Evolutionary conservation across 2,329 filamentous ascomycete genomes (phyloP).

Genomic region (Fusarium sp.): DNA sequence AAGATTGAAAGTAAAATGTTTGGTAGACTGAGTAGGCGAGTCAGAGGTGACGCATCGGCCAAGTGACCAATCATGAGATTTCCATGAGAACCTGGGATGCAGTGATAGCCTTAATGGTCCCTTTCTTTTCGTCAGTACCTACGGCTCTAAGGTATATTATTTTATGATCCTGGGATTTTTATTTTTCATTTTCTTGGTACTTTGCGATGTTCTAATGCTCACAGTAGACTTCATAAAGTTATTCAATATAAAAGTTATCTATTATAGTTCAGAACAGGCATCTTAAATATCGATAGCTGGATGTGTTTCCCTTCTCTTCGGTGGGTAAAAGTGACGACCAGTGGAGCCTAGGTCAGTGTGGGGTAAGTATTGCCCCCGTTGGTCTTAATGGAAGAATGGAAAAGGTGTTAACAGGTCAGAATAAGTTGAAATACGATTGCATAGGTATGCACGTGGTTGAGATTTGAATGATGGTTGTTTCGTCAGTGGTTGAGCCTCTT

Average conservation of each 20-base stretch:
- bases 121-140: not conserved
- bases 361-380: not conserved
- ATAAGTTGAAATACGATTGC: not conserved
- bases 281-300: no score
- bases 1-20: constrained; percentile 11
- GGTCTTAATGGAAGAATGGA: not conserved
- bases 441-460: not conserved
- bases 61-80: constrained; percentile 41
- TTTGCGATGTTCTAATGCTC: no score
- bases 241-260: no score
- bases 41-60: constrained; percentile 48
- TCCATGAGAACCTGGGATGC: constrained; percentile 30
- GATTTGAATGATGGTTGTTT: not conserved
- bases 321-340: not conserved
- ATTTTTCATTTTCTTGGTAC: no score
- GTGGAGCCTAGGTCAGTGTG: not conserved
- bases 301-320: no score
- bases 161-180: not conserved
- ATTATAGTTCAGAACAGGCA: no score
- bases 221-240: no score
- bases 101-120: constrained; percentile 41
- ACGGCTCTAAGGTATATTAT: not conserved
- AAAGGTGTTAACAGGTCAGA: not conserved
- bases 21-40: constrained; percentile 23
- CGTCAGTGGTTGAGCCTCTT: not conserved